Evolutionary conservation across 1,284 basidiomycete species (phyloP), one percentile per base, ranked within the genome.

Genomic region (Cerrena zonata): DNA sequence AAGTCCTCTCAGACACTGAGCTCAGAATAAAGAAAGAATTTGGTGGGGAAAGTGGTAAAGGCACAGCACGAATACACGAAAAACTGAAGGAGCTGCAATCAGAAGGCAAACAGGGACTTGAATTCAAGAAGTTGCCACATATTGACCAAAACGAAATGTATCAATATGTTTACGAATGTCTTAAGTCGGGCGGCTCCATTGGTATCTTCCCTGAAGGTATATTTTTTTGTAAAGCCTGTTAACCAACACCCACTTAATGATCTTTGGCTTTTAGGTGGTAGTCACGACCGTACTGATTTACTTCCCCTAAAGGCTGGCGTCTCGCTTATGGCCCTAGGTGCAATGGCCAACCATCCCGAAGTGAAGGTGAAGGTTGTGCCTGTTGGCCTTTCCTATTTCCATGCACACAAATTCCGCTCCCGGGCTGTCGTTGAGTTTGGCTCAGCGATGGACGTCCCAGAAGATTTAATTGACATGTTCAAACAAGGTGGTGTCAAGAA

Each of bases 341-440:
- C 94, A 1, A 94, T 97, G 91, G 89, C 91, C 2, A 86, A 89
- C 55, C 82, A 97, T 66, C 85, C 92, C n/a, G 79, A 74, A 47
- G 76, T 93, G 47, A 83, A 84, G 58, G 92, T 97, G 61, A 91
- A 91, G 67, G 91, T 97, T 54, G 91, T 97, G 5, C 94, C 94
- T 23, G 93, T 95, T 55, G 94, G 94, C 13, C 73, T 98, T 34
- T 91, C 89, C 7, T 98, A 98, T 66, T 98, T 98, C 70, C 94
- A 97, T 69, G 84, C 94, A 0, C 89, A 97, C 69, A 85, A 88
- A 55, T 98, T 97, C 74, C 86, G 94, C 45, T 95, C 92, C 15
- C 81, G 94, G 51, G 94, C 92, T 7, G 96, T 99, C 21, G 88
- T 99, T 53, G 96, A 99, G 66, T 99, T 99, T 66, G 96, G 96